Evolutionary conservation across 352 stramenopile genomes (phyloP), one percentile per base, ranked within the genome.

Genomic region (Pythium sp.): DNA sequence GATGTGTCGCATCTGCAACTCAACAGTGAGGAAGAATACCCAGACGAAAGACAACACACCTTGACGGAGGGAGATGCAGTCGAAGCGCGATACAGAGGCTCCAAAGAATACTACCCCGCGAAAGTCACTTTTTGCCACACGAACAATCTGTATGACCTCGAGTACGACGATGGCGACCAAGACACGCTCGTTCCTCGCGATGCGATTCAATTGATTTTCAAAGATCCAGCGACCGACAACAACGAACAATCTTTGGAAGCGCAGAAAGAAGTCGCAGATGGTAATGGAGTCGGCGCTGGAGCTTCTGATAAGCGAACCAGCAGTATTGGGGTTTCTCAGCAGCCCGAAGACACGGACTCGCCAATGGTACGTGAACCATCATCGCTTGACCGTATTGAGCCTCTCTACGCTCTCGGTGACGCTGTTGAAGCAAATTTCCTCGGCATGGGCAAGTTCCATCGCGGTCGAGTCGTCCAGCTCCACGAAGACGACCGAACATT

Each of bases 391-490:
- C 24, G 24, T 59, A 24, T 22, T 1, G 28, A 14, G 12, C 24
- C 51, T 20, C 47, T 30, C 15, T 67, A 38, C 22, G 18, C 12
- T 2, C 5, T 57, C 4, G 65, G 69, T 2, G 36, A 71, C 2
- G 8, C 47, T 7, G 53, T 74, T 30, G 69, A 74, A 26, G 64
- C 55, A 3, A 74, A 74, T 26, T 74, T 74, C 36, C 64, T 74
- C 32, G 51, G 51, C 6, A 58, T 71, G 18, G 69, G 64, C n/a
- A 74, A 64, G 38, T 71, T 74, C 22, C 69, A 74, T 58, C 30
- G 30, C 22, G 69, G 64, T 5, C 59, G 34, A 47, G 65, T 74
- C 32, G 58, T 74, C 3, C 41, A 61, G 2, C 32, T 67, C 8
- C 43, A 74, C 30, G 11, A 46, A 26, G 18, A 46, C 11, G 22